Conservation (phyloP, 352 stramenopile genomes). For the Globisporangium orthogonon region DNA sequence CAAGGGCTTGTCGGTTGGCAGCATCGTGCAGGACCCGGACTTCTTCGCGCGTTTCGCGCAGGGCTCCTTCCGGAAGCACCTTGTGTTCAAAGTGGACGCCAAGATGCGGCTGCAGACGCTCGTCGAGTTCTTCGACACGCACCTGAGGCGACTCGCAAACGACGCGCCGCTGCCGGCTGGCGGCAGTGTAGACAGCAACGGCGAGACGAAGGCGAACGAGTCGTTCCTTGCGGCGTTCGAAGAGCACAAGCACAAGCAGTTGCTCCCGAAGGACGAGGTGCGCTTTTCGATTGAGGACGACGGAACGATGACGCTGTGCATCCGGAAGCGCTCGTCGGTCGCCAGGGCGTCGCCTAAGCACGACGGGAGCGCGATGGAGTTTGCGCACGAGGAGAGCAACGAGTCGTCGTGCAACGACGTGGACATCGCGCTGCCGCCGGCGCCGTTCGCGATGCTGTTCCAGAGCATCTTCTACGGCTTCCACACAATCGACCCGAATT, state of each 20-base stretch:
- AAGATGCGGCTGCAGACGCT: slow-evolving; percentile 37
- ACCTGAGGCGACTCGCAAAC: slow-evolving; percentile 22
- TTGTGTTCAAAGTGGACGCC: slow-evolving; percentile 58
- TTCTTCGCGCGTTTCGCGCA: slow-evolving; percentile 65
- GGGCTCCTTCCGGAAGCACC: slow-evolving; percentile 57
- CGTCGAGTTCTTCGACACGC: slow-evolving; percentile 49
- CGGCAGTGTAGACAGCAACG: slow-evolving; percentile 6
- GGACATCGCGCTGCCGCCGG: slow-evolving; percentile 23
- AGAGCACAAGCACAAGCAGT: slow-evolving; percentile 18
- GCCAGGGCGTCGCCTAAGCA: slow-evolving; percentile 23
- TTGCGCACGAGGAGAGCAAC: slow-evolving; percentile 1
- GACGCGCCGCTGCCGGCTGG: neutral
- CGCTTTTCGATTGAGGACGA: slow-evolving; percentile 40
- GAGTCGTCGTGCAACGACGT: slow-evolving; percentile 11
- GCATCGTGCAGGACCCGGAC: slow-evolving; percentile 68
- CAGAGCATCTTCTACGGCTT: slow-evolving; percentile 77
- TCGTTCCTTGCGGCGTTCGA: slow-evolving; percentile 25
- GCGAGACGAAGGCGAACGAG: slow-evolving; percentile 18
- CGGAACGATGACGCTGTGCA: slow-evolving; percentile 31
- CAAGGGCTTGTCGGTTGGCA: slow-evolving; percentile 72
- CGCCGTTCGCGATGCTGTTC: slow-evolving; percentile 49
- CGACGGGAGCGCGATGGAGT: neutral
- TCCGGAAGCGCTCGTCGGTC: slow-evolving; percentile 31
- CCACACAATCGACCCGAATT: slow-evolving; percentile 46
- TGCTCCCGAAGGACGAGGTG: slow-evolving; percentile 43